Base-by-base conservation (phyloP, 208 protist genomes). In the Crithidia brevicula region DNA sequence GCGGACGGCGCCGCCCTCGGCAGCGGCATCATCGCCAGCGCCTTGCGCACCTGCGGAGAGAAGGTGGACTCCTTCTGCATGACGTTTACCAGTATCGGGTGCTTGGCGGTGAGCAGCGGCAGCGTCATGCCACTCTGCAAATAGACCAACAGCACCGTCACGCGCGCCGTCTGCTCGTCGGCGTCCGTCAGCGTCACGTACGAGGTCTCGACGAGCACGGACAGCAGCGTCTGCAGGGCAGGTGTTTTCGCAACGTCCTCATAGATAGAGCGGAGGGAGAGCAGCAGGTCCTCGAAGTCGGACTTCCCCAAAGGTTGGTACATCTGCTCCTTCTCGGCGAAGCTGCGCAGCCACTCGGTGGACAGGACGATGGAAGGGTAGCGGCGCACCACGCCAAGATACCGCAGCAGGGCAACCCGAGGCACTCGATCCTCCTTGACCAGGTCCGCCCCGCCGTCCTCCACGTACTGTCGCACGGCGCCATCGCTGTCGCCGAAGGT, bases 41-140 rank as follows among this genome's bases (percentile, higher is more conserved):
- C 86, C 9, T 85, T 78, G 23, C 60, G 67, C 58, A 95, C 64
- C 54, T 91, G 79, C 1, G 57, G 25, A 0, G 67, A 30, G 54
- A 83, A 91, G 4, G 33, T 27, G 2, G 45, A 56, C n/a, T 73
- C 76, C 34, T 68, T 72, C 3, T 28, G 36, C 31, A 46, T 33
- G 31, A 93, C 85, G 0, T 59, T 38, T 36, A 22, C 30, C 33
- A 85, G 70, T 11, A 78, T 62, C 4, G 72, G 52, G 45, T 77
- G 80, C 38, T 62, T 54, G 15, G 68, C 61, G 3, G 81, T 91
- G 16, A 95, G 53, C 56, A 85, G 72, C 25, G 90, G 83, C 20
- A 81, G 67, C 11, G 47, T 60, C 83, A 90, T 90, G 57, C 90
- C 90, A 43, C 70, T 51, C 74, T 95, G 90, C 47, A 93, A 60